A percentile compares a stretch with the other conserved stretches of the same genome.
Conservation (phyloP, 1,284 basidiomycete genomes). For the Austroboletus niveus region DNA sequence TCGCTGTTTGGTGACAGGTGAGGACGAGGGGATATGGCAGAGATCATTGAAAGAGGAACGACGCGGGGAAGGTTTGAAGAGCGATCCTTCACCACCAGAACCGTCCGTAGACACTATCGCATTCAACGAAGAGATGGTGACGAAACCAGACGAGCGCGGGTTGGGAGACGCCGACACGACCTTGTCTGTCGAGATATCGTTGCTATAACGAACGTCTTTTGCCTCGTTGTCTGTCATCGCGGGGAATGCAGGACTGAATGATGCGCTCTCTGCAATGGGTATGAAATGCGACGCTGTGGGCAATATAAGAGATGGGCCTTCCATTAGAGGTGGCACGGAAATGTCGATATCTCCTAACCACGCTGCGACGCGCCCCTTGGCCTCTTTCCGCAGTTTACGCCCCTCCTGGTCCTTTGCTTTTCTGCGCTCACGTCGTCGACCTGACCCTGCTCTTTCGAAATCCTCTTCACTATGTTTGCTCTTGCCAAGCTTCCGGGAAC, state of each 20-base stretch:
- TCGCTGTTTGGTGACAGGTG: not conserved
- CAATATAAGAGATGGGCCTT: constrained; percentile 20
- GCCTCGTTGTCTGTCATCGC: constrained; percentile 11
- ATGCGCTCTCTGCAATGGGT: constrained; percentile 21
- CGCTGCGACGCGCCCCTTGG: constrained; percentile 70
- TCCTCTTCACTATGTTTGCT: constrained; percentile 32
- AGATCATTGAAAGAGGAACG: constrained; percentile 26
- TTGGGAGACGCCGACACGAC: constrained; percentile 48
- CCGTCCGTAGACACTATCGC: not conserved
- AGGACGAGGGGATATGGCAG: constrained; percentile 9
- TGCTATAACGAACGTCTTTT: constrained; percentile 1
- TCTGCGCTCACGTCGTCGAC: constrained; percentile 22
- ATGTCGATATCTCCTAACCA: constrained; percentile 68
- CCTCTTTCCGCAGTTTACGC: constrained; percentile 45
- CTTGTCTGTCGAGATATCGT: constrained; percentile 4
- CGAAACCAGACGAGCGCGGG: constrained; percentile 71
- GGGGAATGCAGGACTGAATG: constrained; percentile 16
- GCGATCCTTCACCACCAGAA: not conserved
- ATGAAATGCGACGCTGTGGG: constrained; percentile 26
- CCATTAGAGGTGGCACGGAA: constrained; percentile 37
- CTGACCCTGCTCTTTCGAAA: constrained; percentile 29
- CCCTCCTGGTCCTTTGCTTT: constrained; percentile 34
- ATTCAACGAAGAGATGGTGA: constrained; percentile 57
- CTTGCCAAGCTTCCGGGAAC: constrained; percentile 24
- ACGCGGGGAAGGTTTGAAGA: constrained; percentile 18